Conservation (phyloP, 768 basidiomycete genomes). For the Leccinellum albellum region DNA sequence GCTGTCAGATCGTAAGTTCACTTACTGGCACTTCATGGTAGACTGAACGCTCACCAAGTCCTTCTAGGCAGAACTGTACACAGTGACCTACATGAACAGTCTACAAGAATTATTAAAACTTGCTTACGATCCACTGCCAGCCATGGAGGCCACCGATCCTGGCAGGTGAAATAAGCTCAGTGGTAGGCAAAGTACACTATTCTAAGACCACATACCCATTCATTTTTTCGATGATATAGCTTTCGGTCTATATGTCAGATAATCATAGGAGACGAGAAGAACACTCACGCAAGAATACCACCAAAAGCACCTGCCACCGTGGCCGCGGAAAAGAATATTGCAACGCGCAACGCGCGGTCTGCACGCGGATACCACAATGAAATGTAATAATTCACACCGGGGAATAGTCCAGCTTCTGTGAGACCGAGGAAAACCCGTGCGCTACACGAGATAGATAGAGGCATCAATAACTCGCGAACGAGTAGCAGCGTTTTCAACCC, state of each 20-base stretch:
- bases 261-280: neutral
- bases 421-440: conserved; percentile 43
- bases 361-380: conserved; percentile 58
- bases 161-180: neutral
- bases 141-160: conserved; percentile 31
- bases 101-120: neutral
- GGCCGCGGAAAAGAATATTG: conserved; percentile 61
- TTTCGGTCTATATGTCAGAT: conserved; percentile 13
- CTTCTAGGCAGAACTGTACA: conserved; percentile 31
- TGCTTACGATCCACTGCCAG: conserved; percentile 39
- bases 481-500: neutral
- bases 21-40: neutral
- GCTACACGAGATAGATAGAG: conserved; percentile 15
- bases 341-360: conserved; percentile 56
- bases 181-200: neutral
- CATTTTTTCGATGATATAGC: conserved; percentile 34
- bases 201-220: conserved; percentile 29
- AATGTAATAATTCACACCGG: conserved; percentile 42
- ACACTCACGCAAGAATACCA: conserved; percentile 44
- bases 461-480: neutral
- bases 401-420: conserved; percentile 44
- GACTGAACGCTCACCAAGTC: conserved; percentile 17
- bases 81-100: conserved; percentile 3
- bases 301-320: conserved; percentile 52
- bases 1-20: conserved; percentile 8